A percentile compares a stretch with the other conserved stretches of the same genome.
These are phyloP conservation scores for Aspergillus transmontanensis DNA, from an alignment of 2,329 filamentous ascomycete species.

Conservation along the genomic window DNA sequence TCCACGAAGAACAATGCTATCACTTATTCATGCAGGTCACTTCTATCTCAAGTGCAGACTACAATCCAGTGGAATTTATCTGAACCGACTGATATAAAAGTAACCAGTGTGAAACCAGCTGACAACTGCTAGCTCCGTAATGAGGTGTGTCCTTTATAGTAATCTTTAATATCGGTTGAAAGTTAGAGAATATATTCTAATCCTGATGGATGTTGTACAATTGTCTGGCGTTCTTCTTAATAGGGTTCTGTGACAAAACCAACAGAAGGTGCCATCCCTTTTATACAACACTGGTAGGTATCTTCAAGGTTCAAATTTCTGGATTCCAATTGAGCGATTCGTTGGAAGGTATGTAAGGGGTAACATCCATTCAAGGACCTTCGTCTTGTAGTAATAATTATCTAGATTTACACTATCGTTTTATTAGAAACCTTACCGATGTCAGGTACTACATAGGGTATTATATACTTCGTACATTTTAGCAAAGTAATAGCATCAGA, in stretches of 20 bases:
- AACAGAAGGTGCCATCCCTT: too few relatives aligned
- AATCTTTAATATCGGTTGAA: not conserved
- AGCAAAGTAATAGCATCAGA: too few relatives aligned
- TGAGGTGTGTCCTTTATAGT: not conserved
- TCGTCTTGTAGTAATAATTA: too few relatives aligned
- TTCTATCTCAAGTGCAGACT: not conserved
- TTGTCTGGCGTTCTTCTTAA: not conserved
- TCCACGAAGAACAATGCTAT: not conserved
- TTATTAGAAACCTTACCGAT: too few relatives aligned
- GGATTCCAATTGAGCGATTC: too few relatives aligned
- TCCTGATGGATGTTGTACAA: not conserved
- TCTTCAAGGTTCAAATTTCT: too few relatives aligned
- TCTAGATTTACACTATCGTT: too few relatives aligned
- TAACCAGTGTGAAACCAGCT: constrained; percentile 7
- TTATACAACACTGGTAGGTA: too few relatives aligned
- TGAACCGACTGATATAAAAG: not conserved
- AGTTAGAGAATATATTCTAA: not conserved
- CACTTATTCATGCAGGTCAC: not conserved
- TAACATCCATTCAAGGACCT: too few relatives aligned
- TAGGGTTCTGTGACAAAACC: not conserved
- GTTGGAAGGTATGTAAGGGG: too few relatives aligned
- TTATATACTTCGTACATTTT: too few relatives aligned
- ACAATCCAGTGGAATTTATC: not conserved
- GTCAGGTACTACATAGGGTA: too few relatives aligned
- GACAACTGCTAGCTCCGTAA: constrained; percentile 5